phyloP scores from a whole-genome alignment of 164 flowering plant genomes.

The Saururus chinensis region DNA sequence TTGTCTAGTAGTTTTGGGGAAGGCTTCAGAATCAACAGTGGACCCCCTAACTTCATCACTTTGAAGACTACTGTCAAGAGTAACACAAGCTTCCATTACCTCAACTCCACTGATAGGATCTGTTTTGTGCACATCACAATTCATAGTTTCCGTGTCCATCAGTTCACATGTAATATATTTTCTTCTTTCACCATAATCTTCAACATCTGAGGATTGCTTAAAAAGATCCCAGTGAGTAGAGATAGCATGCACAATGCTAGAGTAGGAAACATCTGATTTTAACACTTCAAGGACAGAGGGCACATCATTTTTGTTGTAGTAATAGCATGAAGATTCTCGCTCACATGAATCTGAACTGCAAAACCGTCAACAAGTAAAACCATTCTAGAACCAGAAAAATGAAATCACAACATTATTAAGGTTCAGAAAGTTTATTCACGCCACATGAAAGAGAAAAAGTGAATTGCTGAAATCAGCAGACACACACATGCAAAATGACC shows the following conservation, averaged over 20 bases:
- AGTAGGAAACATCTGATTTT: constrained; percentile 32
- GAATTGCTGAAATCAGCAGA: no score
- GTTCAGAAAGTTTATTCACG: no score
- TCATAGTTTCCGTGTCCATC: constrained; percentile 7
- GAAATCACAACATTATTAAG: no score
- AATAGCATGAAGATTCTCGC: constrained; percentile 28
- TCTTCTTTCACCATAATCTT: constrained; percentile 8
- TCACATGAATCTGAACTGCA: constrained; percentile 71
- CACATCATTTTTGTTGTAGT: constrained; percentile 59
- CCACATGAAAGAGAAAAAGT: no score
- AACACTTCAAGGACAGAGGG: constrained; percentile 43
- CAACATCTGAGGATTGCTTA: constrained; percentile 17
- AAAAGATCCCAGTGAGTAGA: constrained; percentile 41
- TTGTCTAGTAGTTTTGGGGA: not conserved
- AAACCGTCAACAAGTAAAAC: not conserved
- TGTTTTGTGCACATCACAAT: constrained; percentile 2
- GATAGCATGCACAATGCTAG: constrained; percentile 42
- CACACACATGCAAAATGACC: no score
- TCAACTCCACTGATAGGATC: not conserved
- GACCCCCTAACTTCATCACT: not conserved
- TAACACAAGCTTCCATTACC: not conserved
- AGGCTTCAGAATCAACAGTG: not conserved
- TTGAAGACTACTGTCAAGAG: no score
- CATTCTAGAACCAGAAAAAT: not conserved
- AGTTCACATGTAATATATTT: not conserved